phyloP scores from a whole-genome alignment of 2,329 filamentous ascomycete genomes.

The Colletotrichum viniferum region DNA sequence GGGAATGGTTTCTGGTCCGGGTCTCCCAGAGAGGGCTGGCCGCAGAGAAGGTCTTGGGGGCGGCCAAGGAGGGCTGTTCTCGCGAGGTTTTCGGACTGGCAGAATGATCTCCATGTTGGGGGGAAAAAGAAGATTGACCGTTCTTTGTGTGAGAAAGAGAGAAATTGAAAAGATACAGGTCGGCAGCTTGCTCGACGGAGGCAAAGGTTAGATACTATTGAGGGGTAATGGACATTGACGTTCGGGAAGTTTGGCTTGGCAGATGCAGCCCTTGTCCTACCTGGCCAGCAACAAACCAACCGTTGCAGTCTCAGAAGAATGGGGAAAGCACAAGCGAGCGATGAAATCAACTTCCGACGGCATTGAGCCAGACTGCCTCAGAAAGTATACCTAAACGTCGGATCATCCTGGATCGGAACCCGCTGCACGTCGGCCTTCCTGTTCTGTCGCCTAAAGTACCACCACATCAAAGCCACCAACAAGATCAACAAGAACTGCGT shows the following conservation, averaged over 20 bases:
- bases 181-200: background rate
- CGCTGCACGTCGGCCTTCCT: conserved; percentile 8
- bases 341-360: background rate
- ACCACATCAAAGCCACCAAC: conserved; percentile 13
- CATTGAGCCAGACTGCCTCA: background rate
- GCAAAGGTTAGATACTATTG: background rate
- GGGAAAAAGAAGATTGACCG: background rate
- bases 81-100: background rate
- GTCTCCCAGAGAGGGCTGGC: background rate
- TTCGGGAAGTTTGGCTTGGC: background rate
- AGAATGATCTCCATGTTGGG: background rate
- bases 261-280: background rate
- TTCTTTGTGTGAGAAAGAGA: background rate
- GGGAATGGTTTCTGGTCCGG: background rate
- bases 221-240: background rate
- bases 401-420: conserved; percentile 21
- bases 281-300: background rate
- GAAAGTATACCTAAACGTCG: background rate
- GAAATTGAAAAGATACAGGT: background rate
- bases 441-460: conserved; percentile 20
- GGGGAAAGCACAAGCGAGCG: background rate
- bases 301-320: background rate
- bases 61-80: background rate
- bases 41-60: background rate
- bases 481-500: conserved; percentile 22